Percentiles rank a stretch among this genome's conserved stretches.
phyloP scores from a whole-genome alignment of 768 basidiomycete species.

The Hericium alpestre region DNA sequence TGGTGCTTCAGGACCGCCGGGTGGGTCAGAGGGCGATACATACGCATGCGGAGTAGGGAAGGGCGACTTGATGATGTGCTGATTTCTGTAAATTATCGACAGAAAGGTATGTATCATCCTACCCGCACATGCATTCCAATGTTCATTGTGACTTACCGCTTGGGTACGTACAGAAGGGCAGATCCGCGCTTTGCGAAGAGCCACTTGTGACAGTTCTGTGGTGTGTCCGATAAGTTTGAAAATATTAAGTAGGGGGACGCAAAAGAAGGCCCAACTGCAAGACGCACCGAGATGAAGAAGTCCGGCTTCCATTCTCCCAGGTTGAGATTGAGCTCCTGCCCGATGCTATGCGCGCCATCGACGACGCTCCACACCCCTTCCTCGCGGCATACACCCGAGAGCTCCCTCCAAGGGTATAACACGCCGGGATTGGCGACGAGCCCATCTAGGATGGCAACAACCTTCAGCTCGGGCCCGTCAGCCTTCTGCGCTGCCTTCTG shows the following conservation, averaged over 20 bases:
- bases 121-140: neutral
- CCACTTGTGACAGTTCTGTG: conserved; percentile 82
- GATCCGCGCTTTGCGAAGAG: conserved; percentile 57
- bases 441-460: conserved; percentile 61
- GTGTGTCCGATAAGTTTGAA: neutral
- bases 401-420: conserved; percentile 58
- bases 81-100: conserved; percentile 37
- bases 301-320: conserved; percentile 49
- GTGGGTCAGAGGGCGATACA: conserved; percentile 32
- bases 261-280: neutral
- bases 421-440: conserved; percentile 56
- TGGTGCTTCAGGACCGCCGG: conserved; percentile 17
- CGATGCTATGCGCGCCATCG: conserved; percentile 74
- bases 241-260: too few species aligned
- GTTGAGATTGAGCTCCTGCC: conserved; percentile 56
- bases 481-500: conserved; percentile 10
- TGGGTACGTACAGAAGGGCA: conserved; percentile 67
- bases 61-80: conserved; percentile 47
- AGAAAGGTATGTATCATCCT: neutral
- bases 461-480: conserved; percentile 26
- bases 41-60: conserved; percentile 50
- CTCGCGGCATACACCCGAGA: conserved; percentile 54
- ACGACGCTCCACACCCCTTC: conserved; percentile 58
- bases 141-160: conserved; percentile 27
- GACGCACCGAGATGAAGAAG: conserved; percentile 65